Evolutionary conservation across 345 rosid species (phyloP), one percentile per base, ranked within the genome.

Genomic region (Trapa incisa): DNA sequence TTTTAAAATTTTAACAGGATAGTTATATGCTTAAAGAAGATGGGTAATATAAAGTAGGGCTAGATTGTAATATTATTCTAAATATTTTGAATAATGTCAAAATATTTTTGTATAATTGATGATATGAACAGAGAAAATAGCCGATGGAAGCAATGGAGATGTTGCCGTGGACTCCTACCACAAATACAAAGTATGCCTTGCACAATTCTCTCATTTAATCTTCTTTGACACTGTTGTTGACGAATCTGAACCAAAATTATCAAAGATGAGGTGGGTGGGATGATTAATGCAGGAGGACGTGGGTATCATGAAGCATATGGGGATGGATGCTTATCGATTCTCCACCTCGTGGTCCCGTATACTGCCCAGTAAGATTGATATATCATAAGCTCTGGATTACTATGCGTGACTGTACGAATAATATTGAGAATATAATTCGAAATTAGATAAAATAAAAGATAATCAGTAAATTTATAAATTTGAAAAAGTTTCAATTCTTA

Each of bases 141-240:
- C 35, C 1, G 86, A 84, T 61, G 36, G 67, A 6, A 74, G 79
- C 43, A 86, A 68, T 22, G 95, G 89, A 68, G 80, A 86, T 43
- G 75, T 77, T 35, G 86, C 88, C 6, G 4, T 67, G 17, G 88
- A 86, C 66, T 73, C 78, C 0, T 84, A 86, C 74, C 79, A 82
- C 66, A 82, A 77, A 16, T 86, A 80, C 73, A 77, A 86, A 85
- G 91, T 83, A 43, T 32, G 10, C 32, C 9, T 54, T 38, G 13
- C 4, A 50, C 37, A 32, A 32, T 58, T 32, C 38, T 11, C 1
- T 6, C 16, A 2, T 3, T 15, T 53, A 47, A 47, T 50, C n/a
- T 50, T 41, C 43, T 8, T 41, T 22, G 29, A 22, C 54, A 50
- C 12, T 50, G 12, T 50, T 16, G 29, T 22, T 22, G 29, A 22